Conservation (phyloP, 2,329 filamentous ascomycete genomes). For the Arthrinium phaeospermum region DNA sequence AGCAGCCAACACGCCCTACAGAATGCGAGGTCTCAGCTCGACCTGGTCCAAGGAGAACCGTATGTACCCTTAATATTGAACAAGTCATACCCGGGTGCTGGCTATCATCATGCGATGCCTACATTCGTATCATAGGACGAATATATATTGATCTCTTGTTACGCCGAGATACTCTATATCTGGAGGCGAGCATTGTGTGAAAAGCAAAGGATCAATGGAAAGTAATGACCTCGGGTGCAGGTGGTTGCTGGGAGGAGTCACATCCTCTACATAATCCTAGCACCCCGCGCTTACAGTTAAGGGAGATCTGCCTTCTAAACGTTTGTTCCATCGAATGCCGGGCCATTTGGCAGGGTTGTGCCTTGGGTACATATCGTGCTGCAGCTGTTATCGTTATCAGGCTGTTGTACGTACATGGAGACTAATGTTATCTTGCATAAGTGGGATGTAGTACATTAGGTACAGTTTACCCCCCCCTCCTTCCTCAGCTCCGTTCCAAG, state of each 20-base stretch:
- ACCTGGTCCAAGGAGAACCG: neutral
- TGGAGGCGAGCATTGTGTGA: neutral
- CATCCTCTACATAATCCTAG: neutral
- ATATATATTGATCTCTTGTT: neutral
- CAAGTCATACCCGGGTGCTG: no score
- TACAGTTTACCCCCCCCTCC: neutral
- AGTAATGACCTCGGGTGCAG: neutral
- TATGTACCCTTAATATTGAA: neutral
- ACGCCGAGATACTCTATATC: neutral
- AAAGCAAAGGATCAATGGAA: neutral
- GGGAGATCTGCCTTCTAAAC: slow-evolving; percentile 13
- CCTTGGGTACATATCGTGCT: slow-evolving; percentile 12
- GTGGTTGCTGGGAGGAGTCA: neutral
- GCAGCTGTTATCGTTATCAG: slow-evolving; percentile 10
- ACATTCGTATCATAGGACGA: neutral
- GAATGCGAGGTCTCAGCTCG: slow-evolving; percentile 5
- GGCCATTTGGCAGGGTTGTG: neutral
- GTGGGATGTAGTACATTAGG: neutral
- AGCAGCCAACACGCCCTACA: slow-evolving; percentile 10
- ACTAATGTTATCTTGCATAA: slow-evolving; percentile 16
- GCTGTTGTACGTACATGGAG: neutral
- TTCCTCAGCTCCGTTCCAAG: slow-evolving; percentile 11
- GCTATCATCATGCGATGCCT: neutral
- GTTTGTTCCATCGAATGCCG: slow-evolving; percentile 15
- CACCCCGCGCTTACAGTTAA: slow-evolving; percentile 3